Evolutionary conservation across 805 yeast species (phyloP).

Genomic region (Lipomyces chichibuensis): DNA sequence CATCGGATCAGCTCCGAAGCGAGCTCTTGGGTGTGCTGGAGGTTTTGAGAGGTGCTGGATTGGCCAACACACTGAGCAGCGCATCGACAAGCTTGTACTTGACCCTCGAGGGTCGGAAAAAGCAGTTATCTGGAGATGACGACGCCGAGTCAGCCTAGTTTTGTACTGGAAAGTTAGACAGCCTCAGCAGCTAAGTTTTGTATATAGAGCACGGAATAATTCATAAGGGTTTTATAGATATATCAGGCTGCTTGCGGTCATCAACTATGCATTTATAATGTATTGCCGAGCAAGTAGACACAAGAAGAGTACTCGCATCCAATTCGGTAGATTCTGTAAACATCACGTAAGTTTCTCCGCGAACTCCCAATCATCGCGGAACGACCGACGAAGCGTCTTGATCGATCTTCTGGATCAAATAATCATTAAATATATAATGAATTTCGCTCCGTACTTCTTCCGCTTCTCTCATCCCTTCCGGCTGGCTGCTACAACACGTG

Average conservation of each 20-base stretch:
- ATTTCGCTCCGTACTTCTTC: not conserved
- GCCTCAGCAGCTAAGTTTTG: not conserved
- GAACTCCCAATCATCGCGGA: too few species aligned
- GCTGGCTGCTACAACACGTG: not conserved
- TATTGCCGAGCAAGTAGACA: not conserved
- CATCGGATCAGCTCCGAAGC: slow-evolving; percentile 69
- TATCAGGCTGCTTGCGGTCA: not conserved
- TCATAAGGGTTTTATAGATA: not conserved
- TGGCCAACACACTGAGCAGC: slow-evolving; percentile 77
- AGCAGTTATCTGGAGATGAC: slow-evolving; percentile 45
- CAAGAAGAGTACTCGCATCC: too few species aligned
- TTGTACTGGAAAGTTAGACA: not conserved
- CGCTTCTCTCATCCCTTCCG: not conserved
- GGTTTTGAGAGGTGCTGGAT: slow-evolving; percentile 85
- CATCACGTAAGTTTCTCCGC: too few species aligned
- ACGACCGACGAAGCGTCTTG: not conserved
- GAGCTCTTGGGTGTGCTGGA: slow-evolving; percentile 83
- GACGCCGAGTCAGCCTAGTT: slow-evolving; percentile 3
- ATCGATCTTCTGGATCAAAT: not conserved
- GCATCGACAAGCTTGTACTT: slow-evolving; percentile 70
- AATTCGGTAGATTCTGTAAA: too few species aligned
- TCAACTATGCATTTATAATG: not conserved
- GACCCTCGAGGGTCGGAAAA: slow-evolving; percentile 67
- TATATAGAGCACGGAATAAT: not conserved
- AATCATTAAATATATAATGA: not conserved